Conservation (phyloP, 2,329 filamentous ascomycete species). For the Fusarium mangiferae region DNA sequence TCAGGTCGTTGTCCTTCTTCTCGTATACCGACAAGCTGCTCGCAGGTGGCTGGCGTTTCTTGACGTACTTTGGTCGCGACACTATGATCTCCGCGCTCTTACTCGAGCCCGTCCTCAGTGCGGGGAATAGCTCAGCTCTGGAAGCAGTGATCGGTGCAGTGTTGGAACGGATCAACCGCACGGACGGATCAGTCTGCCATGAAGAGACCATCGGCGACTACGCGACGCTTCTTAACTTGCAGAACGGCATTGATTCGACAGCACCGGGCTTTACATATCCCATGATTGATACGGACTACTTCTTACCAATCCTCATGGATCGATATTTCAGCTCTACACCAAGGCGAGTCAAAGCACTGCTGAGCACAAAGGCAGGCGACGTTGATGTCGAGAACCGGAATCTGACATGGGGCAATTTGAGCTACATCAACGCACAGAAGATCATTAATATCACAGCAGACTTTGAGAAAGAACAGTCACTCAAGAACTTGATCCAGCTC, state of each 20-base stretch:
- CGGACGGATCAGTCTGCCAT: constrained; percentile 70
- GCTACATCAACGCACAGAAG: constrained; percentile 63
- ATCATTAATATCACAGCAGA: constrained; percentile 66
- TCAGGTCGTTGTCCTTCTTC: constrained; percentile 63
- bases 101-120: constrained; percentile 66
- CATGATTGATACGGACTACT: constrained; percentile 73
- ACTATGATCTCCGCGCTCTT: constrained; percentile 70
- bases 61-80: constrained; percentile 75
- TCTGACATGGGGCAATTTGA: constrained; percentile 63
- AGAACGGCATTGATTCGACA: constrained; percentile 62
- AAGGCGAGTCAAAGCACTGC: constrained; percentile 51
- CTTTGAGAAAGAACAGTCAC: constrained; percentile 63
- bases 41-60: constrained; percentile 72
- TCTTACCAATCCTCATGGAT: constrained; percentile 66
- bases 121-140: constrained; percentile 63
- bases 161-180: constrained; percentile 68
- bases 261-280: constrained; percentile 66
- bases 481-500: constrained; percentile 67
- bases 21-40: constrained; percentile 72
- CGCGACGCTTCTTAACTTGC: constrained; percentile 67
- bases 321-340: constrained; percentile 63
- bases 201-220: constrained; percentile 75
- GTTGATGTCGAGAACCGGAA: constrained; percentile 60
- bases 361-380: constrained; percentile 58
- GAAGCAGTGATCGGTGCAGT: constrained; percentile 71